Percentiles rank a stretch among this genome's conserved stretches.
Conservation (phyloP, 306 rosid genomes). For the Coriaria nepalensis region DNA sequence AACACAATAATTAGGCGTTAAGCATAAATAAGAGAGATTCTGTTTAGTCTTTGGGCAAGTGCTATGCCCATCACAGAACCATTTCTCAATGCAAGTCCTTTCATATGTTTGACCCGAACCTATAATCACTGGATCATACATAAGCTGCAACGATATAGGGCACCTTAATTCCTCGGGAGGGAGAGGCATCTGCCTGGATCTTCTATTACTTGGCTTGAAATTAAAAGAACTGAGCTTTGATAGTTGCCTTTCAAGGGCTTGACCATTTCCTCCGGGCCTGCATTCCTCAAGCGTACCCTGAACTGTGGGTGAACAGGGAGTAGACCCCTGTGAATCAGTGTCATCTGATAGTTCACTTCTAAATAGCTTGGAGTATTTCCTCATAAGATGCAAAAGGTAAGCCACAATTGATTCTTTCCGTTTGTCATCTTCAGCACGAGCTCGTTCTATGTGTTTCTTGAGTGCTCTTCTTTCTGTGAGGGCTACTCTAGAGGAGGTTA, state of each 20-base stretch:
- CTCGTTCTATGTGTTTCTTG: conserved; percentile 76
- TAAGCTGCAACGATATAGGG: conserved; percentile 88
- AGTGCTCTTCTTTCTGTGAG: conserved; percentile 92
- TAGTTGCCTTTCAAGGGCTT: conserved; percentile 69
- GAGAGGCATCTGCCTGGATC: conserved; percentile 47
- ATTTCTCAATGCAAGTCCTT: conserved; percentile 84
- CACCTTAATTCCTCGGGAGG: conserved; percentile 97
- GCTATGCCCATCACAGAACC: conserved; percentile 83
- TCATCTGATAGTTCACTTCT: conserved; percentile 84
- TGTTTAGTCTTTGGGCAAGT: conserved; percentile 94
- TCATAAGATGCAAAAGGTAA: conserved; percentile 86
- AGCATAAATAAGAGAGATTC: conserved; percentile 57
- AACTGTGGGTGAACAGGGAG: conserved; percentile 92
- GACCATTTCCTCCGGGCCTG: conserved; percentile 42
- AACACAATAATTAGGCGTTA: conserved; percentile 91
- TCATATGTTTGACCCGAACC: conserved; percentile 96
- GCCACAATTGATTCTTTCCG: conserved; percentile 95
- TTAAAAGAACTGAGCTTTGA: conserved; percentile 59
- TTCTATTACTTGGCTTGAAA: conserved; percentile 43
- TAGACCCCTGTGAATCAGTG: conserved; percentile 92
- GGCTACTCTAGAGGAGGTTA: conserved; percentile 87
- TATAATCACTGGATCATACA: conserved; percentile 92
- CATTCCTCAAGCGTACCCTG: conserved; percentile 49
- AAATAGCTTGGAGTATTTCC: conserved; percentile 90
- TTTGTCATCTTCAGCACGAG: conserved; percentile 86